These are phyloP conservation scores for Cucurbitaria berberidis DNA, from an alignment of 2,329 filamentous ascomycete species.

Conservation along the genomic window DNA sequence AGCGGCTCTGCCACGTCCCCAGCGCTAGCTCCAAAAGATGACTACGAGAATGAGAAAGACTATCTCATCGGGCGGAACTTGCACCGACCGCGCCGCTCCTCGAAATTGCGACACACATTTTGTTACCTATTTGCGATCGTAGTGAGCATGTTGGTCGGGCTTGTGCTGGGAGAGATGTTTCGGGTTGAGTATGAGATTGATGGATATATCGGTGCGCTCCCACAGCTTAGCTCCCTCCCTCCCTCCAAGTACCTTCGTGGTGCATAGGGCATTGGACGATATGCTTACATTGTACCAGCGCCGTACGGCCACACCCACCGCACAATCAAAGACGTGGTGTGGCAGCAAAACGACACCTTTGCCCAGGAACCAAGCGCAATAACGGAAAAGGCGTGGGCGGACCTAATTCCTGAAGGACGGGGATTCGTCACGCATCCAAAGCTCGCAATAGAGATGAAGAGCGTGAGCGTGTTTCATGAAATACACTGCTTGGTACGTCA, in stretches of 20 bases:
- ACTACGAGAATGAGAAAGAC: neutral
- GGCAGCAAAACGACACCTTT: constrained; percentile 54
- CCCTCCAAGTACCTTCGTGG: neutral
- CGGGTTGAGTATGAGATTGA: constrained; percentile 4
- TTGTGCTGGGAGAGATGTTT: constrained; percentile 2
- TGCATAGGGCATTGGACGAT: neutral
- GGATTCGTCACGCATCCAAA: constrained; percentile 5
- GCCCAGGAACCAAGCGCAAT: constrained; percentile 51
- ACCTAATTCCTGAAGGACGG: constrained; percentile 5
- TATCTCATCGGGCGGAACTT: neutral
- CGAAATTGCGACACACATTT: neutral
- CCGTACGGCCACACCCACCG: constrained; percentile 3
- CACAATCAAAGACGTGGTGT: constrained; percentile 8
- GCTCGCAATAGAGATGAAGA: constrained; percentile 3
- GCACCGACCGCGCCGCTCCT: neutral
- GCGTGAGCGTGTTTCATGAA: constrained; percentile 11
- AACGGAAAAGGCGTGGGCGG: constrained; percentile 7
- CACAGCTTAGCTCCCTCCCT: neutral
- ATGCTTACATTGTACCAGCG: neutral
- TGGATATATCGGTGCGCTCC: constrained; percentile 7
- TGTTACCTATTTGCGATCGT: constrained; percentile 3
- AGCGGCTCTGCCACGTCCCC: neutral
- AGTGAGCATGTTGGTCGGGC: constrained; percentile 3
- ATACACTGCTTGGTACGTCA: constrained; percentile 13
- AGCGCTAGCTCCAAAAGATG: neutral